Base-by-base conservation (phyloP, 1,284 basidiomycete species). In the Meira miltonrushii region DNA sequence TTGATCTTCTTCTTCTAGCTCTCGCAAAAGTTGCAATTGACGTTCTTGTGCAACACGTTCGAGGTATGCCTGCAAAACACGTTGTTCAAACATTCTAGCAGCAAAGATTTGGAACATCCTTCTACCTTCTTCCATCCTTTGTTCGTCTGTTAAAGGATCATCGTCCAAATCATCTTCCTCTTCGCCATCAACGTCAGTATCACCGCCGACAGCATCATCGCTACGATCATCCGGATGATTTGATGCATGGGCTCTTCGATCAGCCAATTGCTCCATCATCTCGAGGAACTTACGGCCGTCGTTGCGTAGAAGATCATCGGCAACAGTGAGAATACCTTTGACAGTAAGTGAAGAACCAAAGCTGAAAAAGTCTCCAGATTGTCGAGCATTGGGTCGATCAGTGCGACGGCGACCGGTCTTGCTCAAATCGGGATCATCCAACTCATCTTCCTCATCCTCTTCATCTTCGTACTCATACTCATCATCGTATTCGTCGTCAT, bases 91-190 rank as follows among this genome's bases (percentile, higher is more conserved):
- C 92, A 97, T 95, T 58, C 95, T 87, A 41, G 94, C 94, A n/a
- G 94, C 94, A 78, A 97, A 98, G 80, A 98, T 96, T 68, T 92
- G 92, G 82, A 98, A 98, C 94, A 98, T 98, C 57, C 91, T 86
- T 79, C 93, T 91, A 70, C 94, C 94, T 81, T 98, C 94, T 80
- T 96, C 92, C 87, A 93, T 91, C 80, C 94, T 92, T 81, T 97
- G 90, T 52, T 81, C 80, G 60, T 84, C 82, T 33, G 83, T 82
- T 44, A 83, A 68, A 41, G 66, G 57, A 58, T 73, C 69, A 1
- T 78, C 80, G 4, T 80, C 81, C 28, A 65, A 65, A 23, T 77
- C 73, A 28, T 71, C 69, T 9, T 80, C 80, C 49, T 82, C 84
- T 0, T 83, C 83, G 6, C 83, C 82, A 0, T 79, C 82, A 2